These are phyloP conservation scores for Venturia effusa DNA, from an alignment of 2,329 filamentous ascomycete genomes.

Conservation along the genomic window DNA sequence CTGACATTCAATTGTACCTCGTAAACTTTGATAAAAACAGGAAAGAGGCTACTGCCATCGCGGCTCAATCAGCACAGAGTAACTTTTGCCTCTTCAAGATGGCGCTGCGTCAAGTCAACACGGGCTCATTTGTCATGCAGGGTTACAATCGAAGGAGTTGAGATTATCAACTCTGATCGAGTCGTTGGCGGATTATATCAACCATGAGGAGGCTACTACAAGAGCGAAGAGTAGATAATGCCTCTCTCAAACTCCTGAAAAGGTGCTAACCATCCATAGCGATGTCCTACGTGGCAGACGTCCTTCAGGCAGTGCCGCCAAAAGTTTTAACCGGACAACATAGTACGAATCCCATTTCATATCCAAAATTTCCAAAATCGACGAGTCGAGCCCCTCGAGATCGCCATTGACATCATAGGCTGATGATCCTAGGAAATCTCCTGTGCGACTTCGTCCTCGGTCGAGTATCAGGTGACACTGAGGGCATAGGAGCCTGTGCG, in stretches of 20 bases:
- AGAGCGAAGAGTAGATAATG: constrained; percentile 44
- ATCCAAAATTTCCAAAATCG: background rate
- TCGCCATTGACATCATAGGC: background rate
- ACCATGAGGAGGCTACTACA: constrained; percentile 50
- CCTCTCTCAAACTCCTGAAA: background rate
- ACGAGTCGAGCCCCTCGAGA: background rate
- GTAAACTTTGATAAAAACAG: constrained; percentile 39
- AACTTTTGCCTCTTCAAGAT: constrained; percentile 15
- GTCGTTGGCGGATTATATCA: constrained; percentile 55
- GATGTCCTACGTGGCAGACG: constrained; percentile 40
- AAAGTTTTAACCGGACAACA: constrained; percentile 51
- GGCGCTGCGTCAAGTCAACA: constrained; percentile 7
- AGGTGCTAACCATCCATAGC: constrained; percentile 20
- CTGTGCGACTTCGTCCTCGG: constrained; percentile 55
- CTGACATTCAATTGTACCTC: constrained; percentile 42
- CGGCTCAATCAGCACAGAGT: constrained; percentile 31
- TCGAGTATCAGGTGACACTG: constrained; percentile 46
- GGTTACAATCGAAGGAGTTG: constrained; percentile 34
- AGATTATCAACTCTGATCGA: constrained; percentile 53
- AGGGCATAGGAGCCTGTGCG: constrained; percentile 45
- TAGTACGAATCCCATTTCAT: constrained; percentile 23
- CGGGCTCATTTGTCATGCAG: constrained; percentile 9
- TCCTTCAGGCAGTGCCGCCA: constrained; percentile 38
- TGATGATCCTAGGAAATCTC: constrained; percentile 34
- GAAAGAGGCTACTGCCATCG: constrained; percentile 33